Percentiles rank a stretch among this genome's conserved stretches.
Evolutionary conservation across 768 basidiomycete genomes (phyloP).

Genomic region (Zangia roseola): DNA sequence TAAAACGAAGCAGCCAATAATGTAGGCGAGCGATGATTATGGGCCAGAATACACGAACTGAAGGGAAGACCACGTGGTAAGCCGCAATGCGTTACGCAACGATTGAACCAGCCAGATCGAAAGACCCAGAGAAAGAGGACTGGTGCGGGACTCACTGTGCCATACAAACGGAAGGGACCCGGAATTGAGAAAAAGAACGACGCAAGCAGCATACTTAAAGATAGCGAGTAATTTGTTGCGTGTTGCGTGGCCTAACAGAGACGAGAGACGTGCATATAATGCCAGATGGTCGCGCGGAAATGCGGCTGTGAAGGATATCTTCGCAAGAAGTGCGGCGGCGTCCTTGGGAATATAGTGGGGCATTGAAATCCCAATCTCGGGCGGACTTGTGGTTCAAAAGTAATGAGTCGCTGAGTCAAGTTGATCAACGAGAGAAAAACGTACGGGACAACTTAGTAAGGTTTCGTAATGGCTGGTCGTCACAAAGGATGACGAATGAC

Average conservation of each 20-base stretch:
- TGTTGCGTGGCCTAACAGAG: constrained; percentile 4
- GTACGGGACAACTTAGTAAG: too few relatives aligned
- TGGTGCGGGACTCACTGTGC: constrained; percentile 54
- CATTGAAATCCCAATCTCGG: constrained; percentile 6
- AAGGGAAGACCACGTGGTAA: neutral
- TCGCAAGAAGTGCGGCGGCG: constrained; percentile 7
- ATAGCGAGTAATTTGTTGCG: constrained; percentile 6
- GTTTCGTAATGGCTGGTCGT: too few relatives aligned
- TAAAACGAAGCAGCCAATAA: constrained; percentile 33
- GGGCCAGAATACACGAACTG: constrained; percentile 56
- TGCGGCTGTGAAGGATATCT: constrained; percentile 10
- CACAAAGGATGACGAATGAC: too few relatives aligned
- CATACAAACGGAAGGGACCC: constrained; percentile 65
- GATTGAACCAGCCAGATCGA: neutral
- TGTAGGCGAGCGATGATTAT: constrained; percentile 37
- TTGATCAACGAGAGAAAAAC: too few relatives aligned
- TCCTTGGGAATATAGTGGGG: constrained; percentile 4
- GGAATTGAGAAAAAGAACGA: constrained; percentile 56
- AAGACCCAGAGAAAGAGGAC: neutral
- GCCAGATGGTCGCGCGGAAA: neutral
- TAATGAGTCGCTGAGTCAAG: too few relatives aligned
- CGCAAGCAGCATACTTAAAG: constrained; percentile 17
- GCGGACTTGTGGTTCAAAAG: neutral
- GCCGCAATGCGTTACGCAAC: neutral
- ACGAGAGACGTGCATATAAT: constrained; percentile 3